Evolutionary conservation across 2,329 filamentous ascomycete genomes (phyloP).

Genomic region (Cladophialophora yegresii): DNA sequence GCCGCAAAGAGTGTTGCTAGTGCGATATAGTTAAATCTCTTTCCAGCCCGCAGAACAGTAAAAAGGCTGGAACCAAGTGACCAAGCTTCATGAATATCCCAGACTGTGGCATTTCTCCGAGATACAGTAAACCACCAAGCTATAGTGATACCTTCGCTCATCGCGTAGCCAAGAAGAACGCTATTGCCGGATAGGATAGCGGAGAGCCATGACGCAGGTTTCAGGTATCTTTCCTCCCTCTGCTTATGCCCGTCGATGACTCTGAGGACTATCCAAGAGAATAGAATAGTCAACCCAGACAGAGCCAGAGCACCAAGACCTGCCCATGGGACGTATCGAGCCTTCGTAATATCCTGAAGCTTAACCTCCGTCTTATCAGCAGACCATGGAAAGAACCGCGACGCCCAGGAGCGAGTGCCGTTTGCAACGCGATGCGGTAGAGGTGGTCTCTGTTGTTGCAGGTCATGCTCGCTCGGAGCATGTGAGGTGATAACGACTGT

Average conservation of each 20-base stretch:
- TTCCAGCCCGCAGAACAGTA: constrained; percentile 2
- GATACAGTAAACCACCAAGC: constrained; percentile 14
- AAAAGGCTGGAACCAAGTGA: background rate
- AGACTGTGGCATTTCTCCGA: background rate
- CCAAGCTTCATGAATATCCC: constrained; percentile 12
- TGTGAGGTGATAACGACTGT: background rate
- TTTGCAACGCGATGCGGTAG: background rate
- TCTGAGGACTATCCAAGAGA: constrained; percentile 6
- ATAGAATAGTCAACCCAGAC: constrained; percentile 2
- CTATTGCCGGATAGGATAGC: constrained; percentile 13
- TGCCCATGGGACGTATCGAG: constrained; percentile 4
- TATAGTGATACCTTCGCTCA: constrained; percentile 10
- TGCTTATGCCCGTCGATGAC: constrained; percentile 1
- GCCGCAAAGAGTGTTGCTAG: constrained; percentile 11
- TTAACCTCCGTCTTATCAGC: background rate
- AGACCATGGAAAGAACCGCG: constrained; percentile 9
- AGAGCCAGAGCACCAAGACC: background rate
- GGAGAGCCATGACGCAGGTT: constrained; percentile 15
- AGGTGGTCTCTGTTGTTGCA: background rate
- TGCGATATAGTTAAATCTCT: constrained; percentile 17
- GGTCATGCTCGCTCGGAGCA: background rate
- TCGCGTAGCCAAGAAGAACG: constrained; percentile 9
- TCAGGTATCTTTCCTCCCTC: background rate
- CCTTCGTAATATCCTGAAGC: constrained; percentile 4
- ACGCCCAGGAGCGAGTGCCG: constrained; percentile 2